A percentile compares a stretch with the other conserved stretches of the same genome.
These are phyloP conservation scores for Candida tetrigidarum DNA, from an alignment of 1,139 yeast species.

Conservation along the genomic window DNA sequence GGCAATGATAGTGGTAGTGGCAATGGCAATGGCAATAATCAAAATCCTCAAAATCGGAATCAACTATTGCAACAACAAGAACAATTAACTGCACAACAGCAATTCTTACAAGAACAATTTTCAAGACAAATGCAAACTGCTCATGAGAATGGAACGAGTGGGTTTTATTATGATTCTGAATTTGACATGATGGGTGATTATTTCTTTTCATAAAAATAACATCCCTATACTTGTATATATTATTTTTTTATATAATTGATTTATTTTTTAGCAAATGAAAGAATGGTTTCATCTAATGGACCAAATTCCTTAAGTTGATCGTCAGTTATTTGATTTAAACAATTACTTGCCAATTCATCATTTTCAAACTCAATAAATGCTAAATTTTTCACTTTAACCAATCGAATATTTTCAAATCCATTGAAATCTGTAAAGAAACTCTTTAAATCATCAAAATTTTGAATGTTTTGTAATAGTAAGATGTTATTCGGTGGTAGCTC, in stretches of 20 bases:
- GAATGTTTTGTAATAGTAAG: slow-evolving; percentile 69
- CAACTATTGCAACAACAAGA: slow-evolving; percentile 4
- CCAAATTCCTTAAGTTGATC: slow-evolving; percentile 25
- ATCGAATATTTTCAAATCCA: slow-evolving; percentile 69
- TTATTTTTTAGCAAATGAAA: slow-evolving; percentile 43
- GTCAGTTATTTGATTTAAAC: slow-evolving; percentile 22
- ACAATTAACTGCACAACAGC: slow-evolving; percentile 5
- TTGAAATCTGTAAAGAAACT: slow-evolving; percentile 49
- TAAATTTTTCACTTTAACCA: slow-evolving; percentile 67
- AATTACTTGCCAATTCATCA: slow-evolving; percentile 37
- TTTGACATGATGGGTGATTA: slow-evolving; percentile 12
- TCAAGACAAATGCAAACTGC: slow-evolving; percentile 3
- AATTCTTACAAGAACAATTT: slow-evolving; percentile 4
- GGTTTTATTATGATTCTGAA: slow-evolving; percentile 9
- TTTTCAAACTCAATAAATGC: slow-evolving; percentile 82
- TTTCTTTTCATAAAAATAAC: not conserved
- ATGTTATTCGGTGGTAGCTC: slow-evolving; percentile 69
- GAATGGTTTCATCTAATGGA: slow-evolving; percentile 19
- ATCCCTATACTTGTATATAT: not conserved
- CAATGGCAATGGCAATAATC: not conserved
- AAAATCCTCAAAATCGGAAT: too few species aligned
- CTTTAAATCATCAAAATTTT: slow-evolving; percentile 29
- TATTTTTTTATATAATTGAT: not conserved
- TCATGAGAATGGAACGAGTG: slow-evolving; percentile 1
- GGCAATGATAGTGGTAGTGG: too few species aligned